Base-by-base conservation (phyloP, 495 filamentous ascomycete species). In the Pyrenula aspistea region DNA sequence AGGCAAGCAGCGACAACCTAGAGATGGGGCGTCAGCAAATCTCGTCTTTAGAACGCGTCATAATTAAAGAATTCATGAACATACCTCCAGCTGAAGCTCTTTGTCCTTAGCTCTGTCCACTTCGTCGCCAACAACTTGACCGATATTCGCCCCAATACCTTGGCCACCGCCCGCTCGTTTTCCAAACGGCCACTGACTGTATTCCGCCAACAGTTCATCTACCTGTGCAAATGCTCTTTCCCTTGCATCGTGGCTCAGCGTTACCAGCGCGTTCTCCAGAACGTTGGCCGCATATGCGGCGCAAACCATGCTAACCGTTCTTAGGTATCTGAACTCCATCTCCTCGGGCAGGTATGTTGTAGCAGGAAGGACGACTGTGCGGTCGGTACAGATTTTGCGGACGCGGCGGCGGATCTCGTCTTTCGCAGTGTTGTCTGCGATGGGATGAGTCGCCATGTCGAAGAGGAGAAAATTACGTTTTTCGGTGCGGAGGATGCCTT, bases 401-500 rank as follows among this genome's bases (percentile, higher is more conserved):
- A 96, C 93, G 59, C 93, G 85, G 64, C 86, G 81, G 62, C 92
- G 83, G 62, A 98, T 89, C 73, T 98, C 93, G 62, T 98, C 93
- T 73, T 98, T 98, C 55, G 93, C 93, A 62, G 91, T 92, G 59
- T 89, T 87, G 68, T 97, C 93, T 58, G 89, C 93, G 24, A 98
- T 91, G n/a, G 93, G 93, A 69, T 97, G 93, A 50, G 93, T 98
- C 12, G 93, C 93, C 93, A 98, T 98, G 74, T 98, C 93, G 74
- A 98, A 98, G 55, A 98, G 87, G 61, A 98, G 80, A 73, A 98
- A 98, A 74, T 98, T 98, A 68, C 89, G 88, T 76, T 98, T 98
- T 72, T 98, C 93, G 57, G 93, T 98, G 63, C 93, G 88, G 53
- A 98, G 82, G 68, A 98, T 96, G 55, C 93, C 93, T 73, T 98